These are phyloP conservation scores for Rauvolfia tetraphylla DNA, from an alignment of 257 asterid species.

Conservation along the genomic window DNA sequence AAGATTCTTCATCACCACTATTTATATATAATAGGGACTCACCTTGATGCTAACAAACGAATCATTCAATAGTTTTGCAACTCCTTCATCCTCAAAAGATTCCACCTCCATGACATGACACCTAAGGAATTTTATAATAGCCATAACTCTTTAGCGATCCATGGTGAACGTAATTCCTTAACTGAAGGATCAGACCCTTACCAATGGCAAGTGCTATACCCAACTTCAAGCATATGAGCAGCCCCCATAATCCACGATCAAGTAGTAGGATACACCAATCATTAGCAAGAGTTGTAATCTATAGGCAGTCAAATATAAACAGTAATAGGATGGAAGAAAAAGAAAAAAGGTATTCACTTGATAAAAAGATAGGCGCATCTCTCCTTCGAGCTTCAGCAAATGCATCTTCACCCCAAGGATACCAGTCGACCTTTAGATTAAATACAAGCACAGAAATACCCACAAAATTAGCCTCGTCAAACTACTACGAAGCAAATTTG, in stretches of 20 bases:
- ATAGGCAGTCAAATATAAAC: neutral
- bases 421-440: constrained; percentile 72
- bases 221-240: constrained; percentile 61
- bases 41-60: constrained; percentile 95
- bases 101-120: constrained; percentile 99
- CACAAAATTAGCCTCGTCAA: neutral
- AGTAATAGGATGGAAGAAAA: neutral
- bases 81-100: constrained; percentile 83
- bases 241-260: constrained; percentile 10
- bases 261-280: constrained; percentile 6
- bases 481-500: neutral
- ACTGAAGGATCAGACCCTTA: constrained; percentile 28
- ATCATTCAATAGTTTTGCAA: constrained; percentile 76
- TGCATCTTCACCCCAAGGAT: constrained; percentile 99
- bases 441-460: neutral
- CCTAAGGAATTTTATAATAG: constrained; percentile 36
- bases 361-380: constrained; percentile 81
- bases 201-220: constrained; percentile 99
- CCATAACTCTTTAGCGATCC: neutral
- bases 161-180: neutral
- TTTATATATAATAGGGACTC: neutral
- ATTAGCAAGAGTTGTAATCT: neutral
- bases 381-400: constrained; percentile 84
- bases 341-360: constrained; percentile 41
- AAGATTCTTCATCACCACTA: neutral